phyloP scores from a whole-genome alignment of 495 filamentous ascomycete genomes.

The Trichodelitschia bisporula region DNA sequence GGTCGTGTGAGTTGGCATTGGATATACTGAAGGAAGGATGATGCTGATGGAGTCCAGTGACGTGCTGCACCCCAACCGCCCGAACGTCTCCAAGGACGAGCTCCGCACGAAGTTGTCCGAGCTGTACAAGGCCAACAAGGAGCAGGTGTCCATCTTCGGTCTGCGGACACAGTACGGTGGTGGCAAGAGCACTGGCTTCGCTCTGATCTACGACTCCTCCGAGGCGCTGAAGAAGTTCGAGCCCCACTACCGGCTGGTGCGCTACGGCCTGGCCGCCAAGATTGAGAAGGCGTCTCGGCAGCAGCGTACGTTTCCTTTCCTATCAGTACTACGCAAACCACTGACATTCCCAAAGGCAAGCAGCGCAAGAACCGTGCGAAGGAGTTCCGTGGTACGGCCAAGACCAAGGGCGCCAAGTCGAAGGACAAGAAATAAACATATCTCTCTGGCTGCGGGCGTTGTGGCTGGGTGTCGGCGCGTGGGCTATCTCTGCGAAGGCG shows the following conservation, averaged over 20 bases:
- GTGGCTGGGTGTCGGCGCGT: too few species aligned
- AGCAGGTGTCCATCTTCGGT: conserved; percentile 89
- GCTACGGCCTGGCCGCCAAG: conserved; percentile 75
- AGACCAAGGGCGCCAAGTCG: conserved; percentile 71
- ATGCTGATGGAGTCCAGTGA: too few species aligned
- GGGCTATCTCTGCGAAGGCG: too few species aligned
- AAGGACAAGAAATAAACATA: conserved; percentile 20
- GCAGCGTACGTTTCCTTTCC: conserved; percentile 58
- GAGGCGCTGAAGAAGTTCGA: conserved; percentile 99
- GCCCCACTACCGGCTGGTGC: conserved; percentile 87
- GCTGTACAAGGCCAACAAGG: conserved; percentile 94
- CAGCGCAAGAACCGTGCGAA: conserved; percentile 99
- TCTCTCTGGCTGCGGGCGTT: too few species aligned
- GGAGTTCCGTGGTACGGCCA: conserved; percentile 87
- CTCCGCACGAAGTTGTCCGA: conserved; percentile 83
- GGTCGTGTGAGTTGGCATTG: conserved; percentile 77
- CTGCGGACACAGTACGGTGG: conserved; percentile 98
- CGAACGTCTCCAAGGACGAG: conserved; percentile 97
- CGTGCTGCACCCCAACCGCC: conserved; percentile 93
- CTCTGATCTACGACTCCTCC: conserved; percentile 86
- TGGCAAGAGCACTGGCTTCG: conserved; percentile 98
- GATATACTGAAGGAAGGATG: too few species aligned
- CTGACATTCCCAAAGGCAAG: conserved; percentile 49
- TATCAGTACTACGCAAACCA: not conserved
- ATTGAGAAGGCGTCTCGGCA: conserved; percentile 90